Evolutionary conservation across 2,329 filamentous ascomycete genomes (phyloP).

Genomic region (Atkinsonella hypoxylon): DNA sequence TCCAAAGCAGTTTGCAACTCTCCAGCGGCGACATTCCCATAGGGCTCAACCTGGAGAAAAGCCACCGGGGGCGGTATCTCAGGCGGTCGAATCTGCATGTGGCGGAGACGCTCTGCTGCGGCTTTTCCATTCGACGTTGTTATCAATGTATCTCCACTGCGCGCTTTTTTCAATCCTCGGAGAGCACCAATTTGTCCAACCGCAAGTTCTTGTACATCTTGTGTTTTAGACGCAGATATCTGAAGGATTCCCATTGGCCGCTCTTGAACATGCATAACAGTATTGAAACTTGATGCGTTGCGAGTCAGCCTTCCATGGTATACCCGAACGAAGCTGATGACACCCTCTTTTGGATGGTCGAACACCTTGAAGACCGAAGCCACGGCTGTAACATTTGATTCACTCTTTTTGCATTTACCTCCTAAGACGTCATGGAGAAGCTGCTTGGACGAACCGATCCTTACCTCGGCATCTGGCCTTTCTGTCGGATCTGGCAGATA

Average conservation of each 20-base stretch:
- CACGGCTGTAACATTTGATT: slow-evolving; percentile 30
- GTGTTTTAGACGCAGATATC: slow-evolving; percentile 79
- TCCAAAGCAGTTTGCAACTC: slow-evolving; percentile 64
- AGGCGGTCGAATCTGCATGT: slow-evolving; percentile 75
- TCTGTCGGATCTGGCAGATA: slow-evolving; percentile 76
- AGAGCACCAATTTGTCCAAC: slow-evolving; percentile 92
- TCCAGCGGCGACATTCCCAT: slow-evolving; percentile 68
- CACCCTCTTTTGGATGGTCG: slow-evolving; percentile 72
- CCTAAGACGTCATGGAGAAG: slow-evolving; percentile 26
- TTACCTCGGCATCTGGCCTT: slow-evolving; percentile 67
- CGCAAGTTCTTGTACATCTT: slow-evolving; percentile 69
- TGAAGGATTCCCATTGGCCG: slow-evolving; percentile 70
- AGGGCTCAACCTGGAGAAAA: slow-evolving; percentile 82
- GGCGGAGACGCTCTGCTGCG: slow-evolving; percentile 56
- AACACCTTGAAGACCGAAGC: slow-evolving; percentile 89
- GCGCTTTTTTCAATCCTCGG: slow-evolving; percentile 76
- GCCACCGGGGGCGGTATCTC: slow-evolving; percentile 88
- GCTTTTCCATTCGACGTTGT: slow-evolving; percentile 51
- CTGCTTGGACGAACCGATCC: slow-evolving; percentile 43
- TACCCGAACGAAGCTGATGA: slow-evolving; percentile 83
- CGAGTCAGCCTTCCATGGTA: slow-evolving; percentile 73
- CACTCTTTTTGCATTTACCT: slow-evolving; percentile 23
- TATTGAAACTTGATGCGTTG: slow-evolving; percentile 74
- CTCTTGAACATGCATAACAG: slow-evolving; percentile 68
- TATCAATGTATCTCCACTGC: slow-evolving; percentile 86